Evolutionary conservation across 306 rosid genomes (phyloP), one percentile per base, ranked within the genome.

Genomic region (Albizia julibrissin): DNA sequence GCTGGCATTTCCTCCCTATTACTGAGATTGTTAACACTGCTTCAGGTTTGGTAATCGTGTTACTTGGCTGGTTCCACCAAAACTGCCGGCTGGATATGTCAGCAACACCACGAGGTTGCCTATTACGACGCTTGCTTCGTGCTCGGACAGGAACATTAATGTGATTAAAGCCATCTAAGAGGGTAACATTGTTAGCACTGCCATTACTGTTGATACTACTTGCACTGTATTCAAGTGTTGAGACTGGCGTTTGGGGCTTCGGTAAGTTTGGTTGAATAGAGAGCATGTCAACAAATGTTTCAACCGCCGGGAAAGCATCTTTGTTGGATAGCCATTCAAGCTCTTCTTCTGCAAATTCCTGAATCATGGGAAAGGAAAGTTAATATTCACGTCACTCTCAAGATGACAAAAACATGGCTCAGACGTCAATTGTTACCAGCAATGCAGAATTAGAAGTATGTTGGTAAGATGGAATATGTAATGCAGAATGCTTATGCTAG

Each of bases 291-390:
- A 78, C 66, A 49, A 80, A 83, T 22, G 90, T 83, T 33, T 88
- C 90, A 1, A 90, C 71, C 1, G 83, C 78, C 33, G 94, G 94
- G 52, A 90, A 90, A 0, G 87, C 83, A 52, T 90, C 93, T 77
- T 84, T 87, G 86, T 90, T 90, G 9, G 90, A 88, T 77, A 90
- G 56, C 93, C 93, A 90, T 62, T 90, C 93, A 34, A 90, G 89
- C 10, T 90, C 93, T 69, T 90, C 91, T 62, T 85, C 93, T 16
- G 65, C 86, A 31, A 50, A 5, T 49, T 79, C 93, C 88, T 88
- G 82, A 6, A 72, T 39, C 46, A 61, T 19, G 22, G 44, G 11
- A 2, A 72, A 10, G 61, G 44, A 12, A 37, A 29, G 29, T 24
- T 33, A 59, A 15, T 39, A 18, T 68, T 19, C 13, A 46, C 13